Percentiles rank a stretch among this genome's conserved stretches.
Conservation (phyloP, 192 early-diverging fungal species). For the Coemansia sp. region DNA sequence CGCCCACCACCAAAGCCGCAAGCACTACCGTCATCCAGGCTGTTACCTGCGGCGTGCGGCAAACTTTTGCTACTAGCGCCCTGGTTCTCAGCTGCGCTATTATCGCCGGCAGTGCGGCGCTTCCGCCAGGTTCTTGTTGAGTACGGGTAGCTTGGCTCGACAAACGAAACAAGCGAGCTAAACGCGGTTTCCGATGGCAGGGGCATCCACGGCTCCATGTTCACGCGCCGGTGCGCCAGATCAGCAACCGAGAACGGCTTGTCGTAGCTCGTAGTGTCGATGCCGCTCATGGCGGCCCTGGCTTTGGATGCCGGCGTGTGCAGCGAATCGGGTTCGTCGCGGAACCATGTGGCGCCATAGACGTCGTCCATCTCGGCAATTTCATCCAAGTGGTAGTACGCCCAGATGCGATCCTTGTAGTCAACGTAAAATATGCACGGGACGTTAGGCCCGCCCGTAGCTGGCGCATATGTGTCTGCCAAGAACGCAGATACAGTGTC, state of each 20-base stretch:
- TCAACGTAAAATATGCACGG: slow-evolving; percentile 55
- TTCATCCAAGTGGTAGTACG: slow-evolving; percentile 51
- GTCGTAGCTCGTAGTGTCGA: slow-evolving; percentile 24
- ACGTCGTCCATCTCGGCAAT: slow-evolving; percentile 53
- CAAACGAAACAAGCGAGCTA: slow-evolving; percentile 8
- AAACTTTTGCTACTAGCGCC: not conserved
- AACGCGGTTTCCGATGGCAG: slow-evolving; percentile 20
- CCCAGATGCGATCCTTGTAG: slow-evolving; percentile 54
- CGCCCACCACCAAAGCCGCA: not conserved
- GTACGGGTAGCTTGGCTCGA: slow-evolving; percentile 32
- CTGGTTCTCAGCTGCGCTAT: not conserved
- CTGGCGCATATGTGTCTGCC: slow-evolving; percentile 48
- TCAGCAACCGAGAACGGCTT: slow-evolving; percentile 49
- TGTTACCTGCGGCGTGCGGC: not conserved
- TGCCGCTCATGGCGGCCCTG: slow-evolving; percentile 9
- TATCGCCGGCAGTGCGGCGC: not conserved
- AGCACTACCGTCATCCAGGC: not conserved
- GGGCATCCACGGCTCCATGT: slow-evolving; percentile 48
- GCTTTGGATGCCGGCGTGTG: slow-evolving; percentile 19
- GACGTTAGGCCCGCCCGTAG: slow-evolving; percentile 49
- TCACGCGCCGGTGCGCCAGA: slow-evolving; percentile 45
- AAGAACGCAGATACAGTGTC: slow-evolving; percentile 51
- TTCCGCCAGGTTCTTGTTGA: slow-evolving; percentile 35
- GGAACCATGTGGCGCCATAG: slow-evolving; percentile 50
- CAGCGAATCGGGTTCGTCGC: slow-evolving; percentile 20